Evolutionary conservation across 202 grass and related monocot species (phyloP).

Genomic region (Miscanthus sacchariflorus): DNA sequence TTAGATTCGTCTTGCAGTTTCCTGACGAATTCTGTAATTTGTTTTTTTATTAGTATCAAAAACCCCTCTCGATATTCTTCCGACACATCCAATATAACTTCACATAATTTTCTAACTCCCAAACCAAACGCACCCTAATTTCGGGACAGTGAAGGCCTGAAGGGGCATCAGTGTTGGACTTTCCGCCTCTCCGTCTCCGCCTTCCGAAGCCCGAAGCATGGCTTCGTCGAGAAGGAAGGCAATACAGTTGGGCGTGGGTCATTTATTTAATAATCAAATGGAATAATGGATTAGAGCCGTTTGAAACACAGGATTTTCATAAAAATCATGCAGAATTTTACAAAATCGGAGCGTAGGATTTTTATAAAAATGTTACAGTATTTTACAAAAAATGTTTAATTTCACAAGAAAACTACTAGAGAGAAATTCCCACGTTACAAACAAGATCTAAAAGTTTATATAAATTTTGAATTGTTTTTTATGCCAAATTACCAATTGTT

Average conservation of each 20-base stretch:
- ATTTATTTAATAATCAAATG: not conserved
- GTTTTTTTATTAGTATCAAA: too few relatives aligned
- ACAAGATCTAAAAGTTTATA: not conserved
- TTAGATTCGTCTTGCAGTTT: too few relatives aligned
- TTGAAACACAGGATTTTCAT: not conserved
- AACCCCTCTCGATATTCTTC: too few relatives aligned
- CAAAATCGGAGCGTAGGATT: too few relatives aligned
- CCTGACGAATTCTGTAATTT: too few relatives aligned
- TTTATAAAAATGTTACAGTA: too few relatives aligned
- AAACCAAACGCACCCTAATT: too few relatives aligned
- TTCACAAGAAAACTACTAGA: not conserved
- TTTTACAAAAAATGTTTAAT: too few relatives aligned
- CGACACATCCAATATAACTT: too few relatives aligned
- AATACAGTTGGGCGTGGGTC: not conserved
- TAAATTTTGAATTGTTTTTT: too few relatives aligned
- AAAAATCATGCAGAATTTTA: not conserved
- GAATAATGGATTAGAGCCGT: not conserved
- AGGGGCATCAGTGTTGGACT: not conserved
- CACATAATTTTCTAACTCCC: too few relatives aligned
- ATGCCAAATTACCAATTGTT: too few relatives aligned
- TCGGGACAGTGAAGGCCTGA: not conserved
- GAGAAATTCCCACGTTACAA: not conserved
- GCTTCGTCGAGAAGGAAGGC: not conserved
- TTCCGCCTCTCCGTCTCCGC: not conserved
- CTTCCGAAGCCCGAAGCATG: not conserved